Conservation (phyloP, 192 early-diverging fungal genomes). For the Funneliformis geosporum region DNA sequence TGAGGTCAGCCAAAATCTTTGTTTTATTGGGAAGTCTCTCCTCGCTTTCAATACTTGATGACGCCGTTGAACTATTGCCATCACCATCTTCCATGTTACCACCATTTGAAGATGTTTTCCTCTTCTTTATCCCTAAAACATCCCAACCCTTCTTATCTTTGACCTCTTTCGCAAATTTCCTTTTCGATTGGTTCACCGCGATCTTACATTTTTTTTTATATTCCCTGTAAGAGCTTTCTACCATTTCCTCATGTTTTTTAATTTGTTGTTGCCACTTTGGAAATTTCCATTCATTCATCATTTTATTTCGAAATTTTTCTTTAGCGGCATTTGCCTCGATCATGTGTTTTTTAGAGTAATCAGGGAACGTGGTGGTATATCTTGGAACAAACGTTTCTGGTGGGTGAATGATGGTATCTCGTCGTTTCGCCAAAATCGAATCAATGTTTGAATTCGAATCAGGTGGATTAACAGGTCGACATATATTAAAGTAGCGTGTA, state of each 20-base stretch:
- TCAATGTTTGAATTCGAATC: not conserved
- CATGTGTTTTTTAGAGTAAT: not conserved
- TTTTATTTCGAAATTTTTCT: not conserved
- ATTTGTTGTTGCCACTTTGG: not conserved
- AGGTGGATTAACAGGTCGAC: not conserved
- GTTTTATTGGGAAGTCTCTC: not conserved
- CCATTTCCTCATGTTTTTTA: not conserved
- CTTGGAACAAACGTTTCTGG: not conserved
- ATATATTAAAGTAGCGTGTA: not conserved
- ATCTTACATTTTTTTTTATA: not conserved
- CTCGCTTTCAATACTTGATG: not conserved
- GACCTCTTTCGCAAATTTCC: not conserved
- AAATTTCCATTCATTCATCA: not conserved
- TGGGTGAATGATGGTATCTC: not conserved
- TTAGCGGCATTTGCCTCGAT: not conserved
- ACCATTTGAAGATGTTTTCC: not conserved
- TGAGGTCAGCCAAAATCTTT: not conserved
- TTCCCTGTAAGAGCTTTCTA: not conserved
- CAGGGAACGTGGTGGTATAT: not conserved
- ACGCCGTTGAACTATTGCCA: not conserved
- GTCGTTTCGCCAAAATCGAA: not conserved
- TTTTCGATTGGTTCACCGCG: not conserved
- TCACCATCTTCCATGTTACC: too few species aligned
- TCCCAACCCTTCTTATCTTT: not conserved
- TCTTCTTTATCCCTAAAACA: not conserved